Percentiles rank a stretch among this genome's conserved stretches.
These are phyloP conservation scores for Borealophlyctis nickersoniae DNA, from an alignment of 192 early-diverging fungal species.

Conservation along the genomic window DNA sequence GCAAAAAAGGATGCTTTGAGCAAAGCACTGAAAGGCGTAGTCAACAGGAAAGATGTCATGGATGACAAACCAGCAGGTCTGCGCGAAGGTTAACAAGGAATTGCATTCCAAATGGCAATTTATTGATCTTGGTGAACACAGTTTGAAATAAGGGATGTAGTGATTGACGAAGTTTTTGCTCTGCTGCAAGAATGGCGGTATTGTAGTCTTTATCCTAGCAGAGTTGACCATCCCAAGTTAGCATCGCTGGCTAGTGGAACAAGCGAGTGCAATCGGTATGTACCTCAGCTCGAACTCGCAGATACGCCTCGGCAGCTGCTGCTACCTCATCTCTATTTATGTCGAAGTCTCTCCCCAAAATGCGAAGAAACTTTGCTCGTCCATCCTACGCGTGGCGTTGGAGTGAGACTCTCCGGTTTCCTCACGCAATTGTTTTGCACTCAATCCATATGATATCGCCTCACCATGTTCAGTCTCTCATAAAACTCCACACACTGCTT, in stretches of 20 bases:
- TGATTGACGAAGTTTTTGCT: constrained; percentile 59
- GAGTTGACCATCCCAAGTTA: too few species aligned
- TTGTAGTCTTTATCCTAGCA: constrained; percentile 15
- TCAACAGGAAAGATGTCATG: too few species aligned
- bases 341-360: constrained; percentile 29
- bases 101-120: constrained; percentile 73
- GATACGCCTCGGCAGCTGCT: constrained; percentile 11
- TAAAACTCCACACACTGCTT: constrained; percentile 37
- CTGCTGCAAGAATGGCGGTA: constrained; percentile 33
- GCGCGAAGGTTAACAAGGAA: constrained; percentile 76
- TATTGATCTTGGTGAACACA: constrained; percentile 75
- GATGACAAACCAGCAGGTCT: constrained; percentile 61
- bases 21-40: not conserved
- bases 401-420: too few species aligned
- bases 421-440: constrained; percentile 9
- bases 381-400: constrained; percentile 11
- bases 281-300: not conserved
- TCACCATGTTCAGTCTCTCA: constrained; percentile 24
- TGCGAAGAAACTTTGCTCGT: constrained; percentile 14
- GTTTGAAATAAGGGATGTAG: constrained; percentile 67
- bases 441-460: not conserved
- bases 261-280: not conserved
- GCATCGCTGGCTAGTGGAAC: too few species aligned
- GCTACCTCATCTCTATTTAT: constrained; percentile 9
- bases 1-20: not conserved